These are phyloP conservation scores for Dothistroma pini DNA, from an alignment of 2,329 filamentous ascomycete genomes.

Conservation along the genomic window DNA sequence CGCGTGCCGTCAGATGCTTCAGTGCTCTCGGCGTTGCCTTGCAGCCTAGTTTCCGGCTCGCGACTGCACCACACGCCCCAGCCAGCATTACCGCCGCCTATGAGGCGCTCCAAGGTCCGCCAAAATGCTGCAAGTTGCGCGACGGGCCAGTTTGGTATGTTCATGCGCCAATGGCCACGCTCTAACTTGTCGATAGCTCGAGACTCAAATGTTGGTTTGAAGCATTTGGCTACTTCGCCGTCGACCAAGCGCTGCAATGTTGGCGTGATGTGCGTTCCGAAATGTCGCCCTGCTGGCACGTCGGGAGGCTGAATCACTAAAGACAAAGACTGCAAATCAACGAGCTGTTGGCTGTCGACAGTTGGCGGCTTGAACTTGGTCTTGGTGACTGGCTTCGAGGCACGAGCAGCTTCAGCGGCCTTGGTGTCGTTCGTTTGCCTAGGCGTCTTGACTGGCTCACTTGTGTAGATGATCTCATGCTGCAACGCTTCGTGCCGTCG, in stretches of 20 bases:
- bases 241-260: conserved; percentile 31
- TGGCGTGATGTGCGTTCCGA: conserved; percentile 32
- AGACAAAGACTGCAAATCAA: conserved; percentile 6
- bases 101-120: conserved; percentile 57
- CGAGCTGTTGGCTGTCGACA: not conserved
- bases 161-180: conserved; percentile 73
- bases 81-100: conserved; percentile 58
- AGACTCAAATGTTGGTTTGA: conserved; percentile 37
- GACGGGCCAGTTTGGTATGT: conserved; percentile 54
- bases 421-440: not conserved
- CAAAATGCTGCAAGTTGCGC: conserved; percentile 55
- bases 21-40: not conserved
- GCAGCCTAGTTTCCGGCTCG: conserved; percentile 23
- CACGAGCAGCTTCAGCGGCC: not conserved
- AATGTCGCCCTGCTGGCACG: conserved; percentile 21
- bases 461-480: not conserved
- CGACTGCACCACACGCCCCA: conserved; percentile 62
- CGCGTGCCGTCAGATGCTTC: not conserved
- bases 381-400: not conserved
- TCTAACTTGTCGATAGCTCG: conserved; percentile 58
- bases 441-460: not conserved
- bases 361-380: not conserved
- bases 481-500: not conserved
- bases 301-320: conserved; percentile 23
- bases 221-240: conserved; percentile 29